phyloP scores from a whole-genome alignment of 306 rosid genomes.

The Fragaria vesca region DNA sequence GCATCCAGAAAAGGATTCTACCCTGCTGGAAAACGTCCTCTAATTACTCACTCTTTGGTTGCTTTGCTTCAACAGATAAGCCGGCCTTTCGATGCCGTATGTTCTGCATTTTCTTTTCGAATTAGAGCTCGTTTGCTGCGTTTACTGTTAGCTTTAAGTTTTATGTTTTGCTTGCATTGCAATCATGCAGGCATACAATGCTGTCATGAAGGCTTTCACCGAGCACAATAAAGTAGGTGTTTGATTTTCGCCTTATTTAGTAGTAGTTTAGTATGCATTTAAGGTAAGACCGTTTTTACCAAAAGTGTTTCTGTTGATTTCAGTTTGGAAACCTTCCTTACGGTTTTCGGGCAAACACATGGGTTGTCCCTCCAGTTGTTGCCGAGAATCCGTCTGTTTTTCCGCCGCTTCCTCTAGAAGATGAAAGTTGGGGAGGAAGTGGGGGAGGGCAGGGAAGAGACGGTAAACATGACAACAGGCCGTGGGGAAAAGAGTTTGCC shows the following conservation, averaged over 20 bases:
- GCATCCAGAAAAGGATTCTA: constrained; percentile 87
- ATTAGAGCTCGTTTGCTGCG: not conserved
- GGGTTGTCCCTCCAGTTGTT: constrained; percentile 95
- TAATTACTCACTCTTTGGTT: constrained; percentile 67
- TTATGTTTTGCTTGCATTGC: not conserved
- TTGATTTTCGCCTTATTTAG: constrained; percentile 8
- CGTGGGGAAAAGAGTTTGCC: constrained; percentile 87
- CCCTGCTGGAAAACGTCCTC: constrained; percentile 85
- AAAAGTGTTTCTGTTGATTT: constrained; percentile 29
- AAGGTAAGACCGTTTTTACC: constrained; percentile 18
- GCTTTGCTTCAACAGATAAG: constrained; percentile 88
- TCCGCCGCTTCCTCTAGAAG: constrained; percentile 80
- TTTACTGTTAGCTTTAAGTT: not conserved
- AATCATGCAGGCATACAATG: constrained; percentile 73
- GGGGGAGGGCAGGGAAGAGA: constrained; percentile 97
- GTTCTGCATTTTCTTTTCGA: constrained; percentile 19
- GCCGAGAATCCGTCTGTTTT: constrained; percentile 69
- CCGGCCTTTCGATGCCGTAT: constrained; percentile 86
- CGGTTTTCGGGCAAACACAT: constrained; percentile 93
- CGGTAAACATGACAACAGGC: constrained; percentile 61
- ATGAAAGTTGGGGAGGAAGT: constrained; percentile 89
- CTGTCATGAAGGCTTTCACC: constrained; percentile 83
- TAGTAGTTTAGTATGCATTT: constrained; percentile 10
- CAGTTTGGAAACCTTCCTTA: constrained; percentile 99
- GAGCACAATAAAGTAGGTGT: constrained; percentile 83